phyloP scores from a whole-genome alignment of 345 rosid species.

The Nephelium lappaceum region DNA sequence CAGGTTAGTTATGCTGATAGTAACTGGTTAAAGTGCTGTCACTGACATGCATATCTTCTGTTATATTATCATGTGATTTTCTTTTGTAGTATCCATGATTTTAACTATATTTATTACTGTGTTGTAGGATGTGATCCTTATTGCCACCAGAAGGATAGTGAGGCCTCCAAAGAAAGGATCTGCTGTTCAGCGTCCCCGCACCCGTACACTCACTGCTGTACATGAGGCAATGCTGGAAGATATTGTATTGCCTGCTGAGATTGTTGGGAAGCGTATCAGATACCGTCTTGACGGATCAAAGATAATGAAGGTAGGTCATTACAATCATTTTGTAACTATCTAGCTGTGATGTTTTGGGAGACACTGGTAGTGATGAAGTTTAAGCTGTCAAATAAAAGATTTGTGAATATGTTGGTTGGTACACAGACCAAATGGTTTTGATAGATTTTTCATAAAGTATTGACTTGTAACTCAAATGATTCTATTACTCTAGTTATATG shows the following conservation, averaged over 20 bases:
- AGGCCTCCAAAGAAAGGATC: conserved; percentile 96
- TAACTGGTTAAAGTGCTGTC: background rate
- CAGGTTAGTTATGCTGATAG: background rate
- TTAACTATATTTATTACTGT: background rate
- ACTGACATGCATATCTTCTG: background rate
- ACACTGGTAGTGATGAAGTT: background rate
- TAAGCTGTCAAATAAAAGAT: background rate
- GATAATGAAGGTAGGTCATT: conserved; percentile 64
- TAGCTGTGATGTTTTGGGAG: background rate
- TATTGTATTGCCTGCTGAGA: conserved; percentile 86
- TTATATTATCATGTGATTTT: background rate
- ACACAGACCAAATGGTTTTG: background rate
- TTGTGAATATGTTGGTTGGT: background rate
- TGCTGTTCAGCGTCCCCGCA: conserved; percentile 88
- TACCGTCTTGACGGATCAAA: conserved; percentile 82
- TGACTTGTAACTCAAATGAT: background rate
- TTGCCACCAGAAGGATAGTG: conserved; percentile 76
- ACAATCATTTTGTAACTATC: background rate
- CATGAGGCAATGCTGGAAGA: conserved; percentile 90
- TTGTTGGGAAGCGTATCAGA: conserved; percentile 85
- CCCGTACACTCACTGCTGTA: conserved; percentile 79
- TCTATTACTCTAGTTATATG: background rate
- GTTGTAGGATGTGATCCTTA: conserved; percentile 69
- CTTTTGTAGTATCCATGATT: conserved; percentile 5
- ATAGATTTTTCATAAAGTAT: background rate